A percentile compares a stretch with the other conserved stretches of the same genome.
Evolutionary conservation across 2,329 filamentous ascomycete species (phyloP).

Genomic region (Beauveria sp.): DNA sequence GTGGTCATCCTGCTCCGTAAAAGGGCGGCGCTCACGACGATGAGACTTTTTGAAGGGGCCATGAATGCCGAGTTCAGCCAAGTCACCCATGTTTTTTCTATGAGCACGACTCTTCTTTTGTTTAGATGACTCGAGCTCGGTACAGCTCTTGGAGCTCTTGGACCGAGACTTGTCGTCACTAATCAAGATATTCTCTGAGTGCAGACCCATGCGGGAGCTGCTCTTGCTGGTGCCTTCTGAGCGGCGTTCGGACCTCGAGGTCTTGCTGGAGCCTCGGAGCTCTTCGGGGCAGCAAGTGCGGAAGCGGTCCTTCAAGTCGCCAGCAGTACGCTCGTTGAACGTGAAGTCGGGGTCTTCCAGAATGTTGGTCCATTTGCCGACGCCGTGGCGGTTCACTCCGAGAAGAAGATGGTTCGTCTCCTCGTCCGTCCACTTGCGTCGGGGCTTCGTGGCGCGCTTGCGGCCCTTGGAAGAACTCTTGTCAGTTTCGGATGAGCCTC

Average conservation of each 20-base stretch:
- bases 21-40: constrained; percentile 52
- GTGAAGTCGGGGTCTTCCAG: constrained; percentile 52
- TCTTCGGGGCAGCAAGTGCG: constrained; percentile 58
- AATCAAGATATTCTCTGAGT: constrained; percentile 50
- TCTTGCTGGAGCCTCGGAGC: constrained; percentile 38
- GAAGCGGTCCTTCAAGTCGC: constrained; percentile 59
- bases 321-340: constrained; percentile 54
- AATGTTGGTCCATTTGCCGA: constrained; percentile 59
- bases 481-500: constrained; percentile 24
- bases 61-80: constrained; percentile 51
- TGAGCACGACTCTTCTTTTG: constrained; percentile 46
- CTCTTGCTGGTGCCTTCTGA: constrained; percentile 21
- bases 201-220: constrained; percentile 37
- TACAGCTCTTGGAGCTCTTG: constrained; percentile 20
- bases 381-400: constrained; percentile 54
- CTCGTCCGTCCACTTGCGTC: constrained; percentile 57
- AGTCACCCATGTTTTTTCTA: constrained; percentile 48
- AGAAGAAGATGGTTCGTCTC: constrained; percentile 56
- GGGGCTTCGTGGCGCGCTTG: constrained; percentile 48
- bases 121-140: constrained; percentile 30
- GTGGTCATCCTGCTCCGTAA: constrained; percentile 54
- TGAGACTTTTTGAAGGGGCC: constrained; percentile 56
- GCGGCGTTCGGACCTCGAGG: constrained; percentile 19
- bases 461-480: constrained; percentile 34
- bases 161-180: constrained; percentile 30